phyloP scores from a whole-genome alignment of 129 eudicot species.

The carrot (Daucus carota) region DNA sequence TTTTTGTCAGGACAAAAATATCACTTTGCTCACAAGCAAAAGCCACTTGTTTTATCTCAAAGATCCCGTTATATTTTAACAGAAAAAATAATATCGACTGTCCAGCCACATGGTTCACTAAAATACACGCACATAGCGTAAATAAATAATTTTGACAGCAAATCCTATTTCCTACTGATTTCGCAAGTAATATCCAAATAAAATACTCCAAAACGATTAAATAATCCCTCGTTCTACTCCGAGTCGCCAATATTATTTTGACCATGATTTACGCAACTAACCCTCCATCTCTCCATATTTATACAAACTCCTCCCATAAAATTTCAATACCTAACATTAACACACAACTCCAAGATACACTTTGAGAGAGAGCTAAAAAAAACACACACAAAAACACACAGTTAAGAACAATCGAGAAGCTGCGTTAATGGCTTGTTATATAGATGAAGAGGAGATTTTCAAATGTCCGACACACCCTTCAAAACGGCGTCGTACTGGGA shows the following conservation, averaged over 20 bases:
- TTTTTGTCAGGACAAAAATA: too few relatives aligned
- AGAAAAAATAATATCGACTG: too few relatives aligned
- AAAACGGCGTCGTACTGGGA: conserved; percentile 56
- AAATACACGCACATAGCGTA: neutral
- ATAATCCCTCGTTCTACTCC: neutral
- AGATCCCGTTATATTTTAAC: too few relatives aligned
- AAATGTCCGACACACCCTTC: conserved; percentile 75
- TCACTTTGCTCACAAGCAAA: too few relatives aligned
- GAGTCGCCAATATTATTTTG: neutral
- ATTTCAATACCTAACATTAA: neutral
- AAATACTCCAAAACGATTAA: neutral
- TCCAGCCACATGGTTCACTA: neutral
- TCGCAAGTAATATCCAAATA: neutral
- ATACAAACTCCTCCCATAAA: neutral
- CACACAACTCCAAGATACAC: neutral
- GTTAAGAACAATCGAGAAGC: neutral
- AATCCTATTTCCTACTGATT: neutral
- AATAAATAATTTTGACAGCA: neutral
- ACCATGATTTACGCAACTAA: neutral
- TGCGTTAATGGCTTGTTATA: conserved; percentile 35
- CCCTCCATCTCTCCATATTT: neutral
- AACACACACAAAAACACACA: neutral
- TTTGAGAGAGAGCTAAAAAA: neutral
- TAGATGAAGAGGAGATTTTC: conserved; percentile 59
- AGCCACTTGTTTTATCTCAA: too few relatives aligned